Base-by-base conservation (phyloP, 257 asterid species). In the Eustoma russellianum region DNA sequence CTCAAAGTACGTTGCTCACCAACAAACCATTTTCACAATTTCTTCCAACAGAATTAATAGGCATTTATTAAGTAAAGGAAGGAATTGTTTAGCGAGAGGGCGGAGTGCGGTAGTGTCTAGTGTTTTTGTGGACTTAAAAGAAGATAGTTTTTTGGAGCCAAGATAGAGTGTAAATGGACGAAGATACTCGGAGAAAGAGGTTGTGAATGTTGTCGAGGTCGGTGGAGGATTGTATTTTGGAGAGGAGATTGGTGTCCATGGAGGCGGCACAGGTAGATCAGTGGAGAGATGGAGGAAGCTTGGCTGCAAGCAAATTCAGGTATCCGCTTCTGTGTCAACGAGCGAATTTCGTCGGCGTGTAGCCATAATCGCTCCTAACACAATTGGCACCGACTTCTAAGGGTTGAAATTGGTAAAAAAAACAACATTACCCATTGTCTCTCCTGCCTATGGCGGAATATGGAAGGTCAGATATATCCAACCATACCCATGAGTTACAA, bases 41-140 rank as follows among this genome's bases (percentile, higher is more conserved):
- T n/a, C n/a, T n/a, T n/a, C n/a, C n/a, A n/a, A n/a, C n/a, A 91
- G 69, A 60, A 85, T 55, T 6, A 88, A 70, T 28, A 91, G 74
- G 33, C 93, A 69, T 70, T 82, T 81, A 75, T 73, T 79, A n/a
- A 91, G 56, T 64, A 87, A 76, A 6, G 90, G 59, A 17, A 91
- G 48, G 66, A 72, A 91, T 16, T 78, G 80, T 46, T 85, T 84
- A 24, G 94, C 94, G 4, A 91, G 97, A 47, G 79, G 40, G 28
- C 97, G 87, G 50, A 75, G 14, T 33, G 85, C 16, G 7, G 79
- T 50, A 50, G 68, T 17, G 9, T 65, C 83, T 2, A 60, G 52
- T 62, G 87, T 57, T 56, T 76, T 79, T 7, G 70, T 33, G 64
- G 69, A 3, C 46, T 76, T 88, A 33, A 58, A 47, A 6, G 78